phyloP scores from a whole-genome alignment of 1,139 yeast genomes.

The Magnusiomyces clavatus region DNA sequence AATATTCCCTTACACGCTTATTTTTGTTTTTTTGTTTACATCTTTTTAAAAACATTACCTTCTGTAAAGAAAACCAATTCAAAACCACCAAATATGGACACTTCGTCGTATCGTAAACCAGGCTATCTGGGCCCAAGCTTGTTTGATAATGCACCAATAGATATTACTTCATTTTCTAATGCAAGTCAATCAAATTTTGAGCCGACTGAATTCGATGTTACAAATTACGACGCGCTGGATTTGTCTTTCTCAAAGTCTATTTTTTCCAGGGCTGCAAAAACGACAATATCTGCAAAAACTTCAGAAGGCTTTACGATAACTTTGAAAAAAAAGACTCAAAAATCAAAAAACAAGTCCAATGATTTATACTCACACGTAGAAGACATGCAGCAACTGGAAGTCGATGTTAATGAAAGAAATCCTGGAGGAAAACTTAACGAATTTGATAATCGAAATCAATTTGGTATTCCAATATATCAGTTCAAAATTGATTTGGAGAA shows the following conservation, averaged over 20 bases:
- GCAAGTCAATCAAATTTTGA: background rate
- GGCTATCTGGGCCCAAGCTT: background rate
- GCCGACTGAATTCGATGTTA: background rate
- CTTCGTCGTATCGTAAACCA: background rate
- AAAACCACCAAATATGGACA: background rate
- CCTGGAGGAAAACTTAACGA: background rate
- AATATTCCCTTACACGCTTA: background rate
- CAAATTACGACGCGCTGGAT: background rate
- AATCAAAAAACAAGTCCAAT: background rate
- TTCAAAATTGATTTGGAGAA: background rate
- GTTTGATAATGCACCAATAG: background rate
- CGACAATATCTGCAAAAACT: background rate
- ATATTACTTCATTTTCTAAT: background rate
- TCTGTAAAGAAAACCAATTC: background rate
- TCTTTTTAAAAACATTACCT: background rate
- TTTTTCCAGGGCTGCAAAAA: background rate
- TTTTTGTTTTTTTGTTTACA: background rate
- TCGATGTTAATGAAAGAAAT: background rate
- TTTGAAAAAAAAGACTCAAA: background rate
- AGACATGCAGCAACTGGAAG: background rate
- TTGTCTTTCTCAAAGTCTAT: background rate
- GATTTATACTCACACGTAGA: background rate
- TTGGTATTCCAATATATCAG: constrained; percentile 5
- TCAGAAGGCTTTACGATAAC: background rate
- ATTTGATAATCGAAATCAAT: constrained; percentile 3